Evolutionary conservation across 2,329 filamentous ascomycete species (phyloP), one percentile per base, ranked within the genome.

Genomic region (Pseudonectria foliicola): DNA sequence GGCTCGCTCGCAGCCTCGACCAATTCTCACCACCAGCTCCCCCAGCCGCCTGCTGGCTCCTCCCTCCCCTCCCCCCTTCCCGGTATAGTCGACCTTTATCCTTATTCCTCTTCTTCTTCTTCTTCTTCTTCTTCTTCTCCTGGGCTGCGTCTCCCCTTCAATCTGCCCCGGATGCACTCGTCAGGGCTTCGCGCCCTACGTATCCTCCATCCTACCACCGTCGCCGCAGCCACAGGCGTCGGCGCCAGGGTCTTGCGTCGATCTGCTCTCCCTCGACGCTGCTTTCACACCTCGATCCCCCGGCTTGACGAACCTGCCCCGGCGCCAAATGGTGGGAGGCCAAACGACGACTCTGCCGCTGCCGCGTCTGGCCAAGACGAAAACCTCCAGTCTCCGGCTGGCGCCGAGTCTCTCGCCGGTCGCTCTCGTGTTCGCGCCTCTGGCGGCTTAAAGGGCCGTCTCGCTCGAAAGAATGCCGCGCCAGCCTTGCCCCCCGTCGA

Each of bases 401-500:
- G 49, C 14, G 48, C 50, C 14, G 57, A 59, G 27, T 44, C 45
- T 6, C 32, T 44, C 3, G 41, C 48, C 13, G 53, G 52, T 7
- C 56, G 57, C 13, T 49, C 48, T 5, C 49, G 55, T 35, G 35
- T 46, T 33, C 46, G 53, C 13, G 34, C 48, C 3, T 38, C 48
- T 7, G 40, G 46, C 26, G 48, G 52, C 18, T 31, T 50, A 48
- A 58, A 55, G 42, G 53, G 46, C 37, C 56, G 60, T 21, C 49
- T 53, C 33, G 42, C 56, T 36, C 54, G 60, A 34, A 54, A 54
- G 34, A 48, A 55, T 27, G 52, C 50, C 23, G 56, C 59, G 24
- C 57, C 62, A 16, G 61, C 63, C 29, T 45, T 76, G 10, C 73
- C 73, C n/a, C 62, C 67, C 3, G 60, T 75, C 14, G 62, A 68